Conservation (phyloP, 495 filamentous ascomycete species). For the Penicilliopsis zonata region DNA sequence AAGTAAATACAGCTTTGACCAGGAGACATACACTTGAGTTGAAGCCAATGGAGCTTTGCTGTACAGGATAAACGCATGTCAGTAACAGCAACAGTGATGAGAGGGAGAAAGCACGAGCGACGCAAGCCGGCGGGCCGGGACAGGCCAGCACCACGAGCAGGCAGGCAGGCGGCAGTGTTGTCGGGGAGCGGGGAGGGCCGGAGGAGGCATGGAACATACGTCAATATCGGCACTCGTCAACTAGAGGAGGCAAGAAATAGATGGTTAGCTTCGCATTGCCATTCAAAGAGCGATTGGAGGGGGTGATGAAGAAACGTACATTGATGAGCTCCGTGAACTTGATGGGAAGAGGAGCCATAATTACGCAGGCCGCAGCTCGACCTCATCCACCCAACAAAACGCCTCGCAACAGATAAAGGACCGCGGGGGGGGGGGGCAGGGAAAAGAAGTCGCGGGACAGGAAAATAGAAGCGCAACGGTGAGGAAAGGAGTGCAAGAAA, state of each 20-base stretch:
- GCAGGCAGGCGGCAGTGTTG: no score
- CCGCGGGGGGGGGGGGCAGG: conserved; percentile 14
- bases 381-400: conserved; percentile 38
- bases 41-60: conserved; percentile 84
- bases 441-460: conserved; percentile 8
- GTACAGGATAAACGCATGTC: no score
- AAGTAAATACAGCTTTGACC: neutral
- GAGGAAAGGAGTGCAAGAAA: conserved; percentile 16
- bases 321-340: conserved; percentile 89
- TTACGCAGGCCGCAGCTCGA: conserved; percentile 37
- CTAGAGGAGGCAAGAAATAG: conserved; percentile 22
- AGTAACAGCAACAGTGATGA: conserved; percentile 3
- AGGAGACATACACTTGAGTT: conserved; percentile 75
- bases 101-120: conserved; percentile 3
- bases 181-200: neutral
- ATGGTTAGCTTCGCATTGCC: no score
- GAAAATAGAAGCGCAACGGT: conserved; percentile 6
- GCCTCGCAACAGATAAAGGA: conserved; percentile 23
- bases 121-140: conserved; percentile 9
- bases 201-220: conserved; percentile 38
- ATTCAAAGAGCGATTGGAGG: no score
- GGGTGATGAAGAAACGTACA: conserved; percentile 37
- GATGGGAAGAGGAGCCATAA: conserved; percentile 76
- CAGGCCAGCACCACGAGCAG: conserved; percentile 4
- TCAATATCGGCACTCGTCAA: conserved; percentile 71